Conservation (phyloP, 2,329 filamentous ascomycete species). For the Neofusicoccum kwambonambiense region DNA sequence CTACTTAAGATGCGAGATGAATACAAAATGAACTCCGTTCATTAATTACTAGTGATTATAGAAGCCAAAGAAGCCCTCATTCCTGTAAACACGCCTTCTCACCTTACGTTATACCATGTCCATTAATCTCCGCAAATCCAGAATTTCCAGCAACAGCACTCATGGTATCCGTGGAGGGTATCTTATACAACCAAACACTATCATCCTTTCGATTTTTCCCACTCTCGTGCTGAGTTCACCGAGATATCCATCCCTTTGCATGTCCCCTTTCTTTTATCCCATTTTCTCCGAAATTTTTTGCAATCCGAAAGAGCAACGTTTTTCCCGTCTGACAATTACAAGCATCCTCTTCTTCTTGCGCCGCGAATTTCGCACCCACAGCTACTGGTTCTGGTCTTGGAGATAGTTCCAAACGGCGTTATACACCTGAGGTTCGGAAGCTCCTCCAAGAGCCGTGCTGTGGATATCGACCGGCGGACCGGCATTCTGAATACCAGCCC, state of each 20-base stretch:
- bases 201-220: neutral
- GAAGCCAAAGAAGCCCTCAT: too few species aligned
- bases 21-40: too few species aligned
- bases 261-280: neutral
- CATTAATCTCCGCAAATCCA: neutral
- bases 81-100: too few species aligned
- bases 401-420: conserved; percentile 12
- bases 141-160: neutral
- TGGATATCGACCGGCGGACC: neutral
- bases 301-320: neutral
- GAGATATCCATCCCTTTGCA: neutral
- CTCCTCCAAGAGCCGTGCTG: neutral
- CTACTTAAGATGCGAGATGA: too few species aligned
- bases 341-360: too few species aligned
- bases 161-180: neutral
- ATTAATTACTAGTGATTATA: too few species aligned
- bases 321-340: too few species aligned
- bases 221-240: neutral
- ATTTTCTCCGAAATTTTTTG: neutral
- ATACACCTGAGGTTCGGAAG: neutral
- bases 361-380: neutral
- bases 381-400: conserved; percentile 1
- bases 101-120: neutral
- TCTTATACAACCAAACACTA: neutral
- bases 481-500: conserved; percentile 2